These are phyloP conservation scores for Trichoderma hamatum DNA, from an alignment of 2,329 filamentous ascomycete genomes.

Conservation along the genomic window DNA sequence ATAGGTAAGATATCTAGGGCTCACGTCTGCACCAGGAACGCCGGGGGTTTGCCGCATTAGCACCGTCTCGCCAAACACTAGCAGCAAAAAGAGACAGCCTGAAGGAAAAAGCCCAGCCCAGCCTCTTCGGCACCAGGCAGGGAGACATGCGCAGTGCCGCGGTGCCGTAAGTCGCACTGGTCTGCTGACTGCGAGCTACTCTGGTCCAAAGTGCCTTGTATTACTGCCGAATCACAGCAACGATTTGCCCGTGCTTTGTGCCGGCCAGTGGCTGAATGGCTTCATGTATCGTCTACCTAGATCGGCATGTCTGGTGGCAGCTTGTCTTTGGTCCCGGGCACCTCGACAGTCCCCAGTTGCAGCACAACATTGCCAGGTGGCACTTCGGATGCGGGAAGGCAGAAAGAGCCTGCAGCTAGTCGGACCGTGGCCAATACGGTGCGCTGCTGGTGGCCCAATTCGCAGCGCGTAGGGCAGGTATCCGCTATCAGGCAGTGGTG, in stretches of 20 bases:
- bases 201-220: background rate
- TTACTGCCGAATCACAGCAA: background rate
- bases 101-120: background rate
- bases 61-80: background rate
- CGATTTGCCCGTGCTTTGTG: background rate
- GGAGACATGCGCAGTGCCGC: constrained; percentile 23
- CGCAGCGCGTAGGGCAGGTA: background rate
- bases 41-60: background rate
- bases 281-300: constrained; percentile 19
- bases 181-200: constrained; percentile 17
- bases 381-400: constrained; percentile 18
- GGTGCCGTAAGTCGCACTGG: constrained; percentile 5
- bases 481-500: constrained; percentile 11
- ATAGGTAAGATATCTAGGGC: background rate
- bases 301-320: background rate
- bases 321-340: background rate
- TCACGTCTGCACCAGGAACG: constrained; percentile 10
- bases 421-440: constrained; percentile 18
- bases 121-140: background rate
- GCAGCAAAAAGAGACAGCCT: background rate
- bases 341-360: constrained; percentile 6
- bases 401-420: constrained; percentile 24
- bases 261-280: background rate
- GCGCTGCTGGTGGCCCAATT: background rate
- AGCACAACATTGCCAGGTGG: constrained; percentile 28